Evolutionary conservation across 345 rosid genomes (phyloP).

Genomic region (Hibiscus syriacus): DNA sequence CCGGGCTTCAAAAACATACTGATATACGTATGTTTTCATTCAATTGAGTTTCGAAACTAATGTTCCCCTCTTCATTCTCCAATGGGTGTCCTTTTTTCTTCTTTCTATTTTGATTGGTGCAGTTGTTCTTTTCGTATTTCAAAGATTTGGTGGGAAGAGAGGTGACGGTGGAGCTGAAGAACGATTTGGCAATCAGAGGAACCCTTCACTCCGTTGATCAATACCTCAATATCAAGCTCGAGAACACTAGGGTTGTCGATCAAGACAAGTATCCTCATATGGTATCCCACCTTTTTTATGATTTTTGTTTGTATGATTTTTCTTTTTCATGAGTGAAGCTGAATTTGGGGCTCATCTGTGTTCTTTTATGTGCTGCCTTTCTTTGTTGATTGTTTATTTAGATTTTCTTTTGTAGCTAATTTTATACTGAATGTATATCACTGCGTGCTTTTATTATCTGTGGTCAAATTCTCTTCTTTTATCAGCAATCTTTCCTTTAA

Average conservation of each 20-base stretch:
- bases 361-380: not conserved
- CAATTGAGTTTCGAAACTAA: not conserved
- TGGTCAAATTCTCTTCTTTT: not conserved
- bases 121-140: constrained; percentile 99
- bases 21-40: not conserved
- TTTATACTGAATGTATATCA: not conserved
- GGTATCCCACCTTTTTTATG: constrained; percentile 29
- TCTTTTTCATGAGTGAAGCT: not conserved
- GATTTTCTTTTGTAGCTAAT: not conserved
- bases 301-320: not conserved
- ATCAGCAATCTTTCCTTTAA: not conserved
- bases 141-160: constrained; percentile 99
- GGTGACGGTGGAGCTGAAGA: constrained; percentile 98
- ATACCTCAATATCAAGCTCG: constrained; percentile 97
- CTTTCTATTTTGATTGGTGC: constrained; percentile 13
- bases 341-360: not conserved
- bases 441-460: not conserved
- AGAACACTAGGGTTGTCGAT: constrained; percentile 98
- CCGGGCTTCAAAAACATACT: not conserved
- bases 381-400: not conserved
- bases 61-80: not conserved
- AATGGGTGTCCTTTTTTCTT: not conserved
- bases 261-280: constrained; percentile 99
- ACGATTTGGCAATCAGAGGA: constrained; percentile 96
- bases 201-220: constrained; percentile 99